A percentile compares a stretch with the other conserved stretches of the same genome.
Conservation (phyloP, 2,329 filamentous ascomycete species). For the Aspergillus nomiae region DNA sequence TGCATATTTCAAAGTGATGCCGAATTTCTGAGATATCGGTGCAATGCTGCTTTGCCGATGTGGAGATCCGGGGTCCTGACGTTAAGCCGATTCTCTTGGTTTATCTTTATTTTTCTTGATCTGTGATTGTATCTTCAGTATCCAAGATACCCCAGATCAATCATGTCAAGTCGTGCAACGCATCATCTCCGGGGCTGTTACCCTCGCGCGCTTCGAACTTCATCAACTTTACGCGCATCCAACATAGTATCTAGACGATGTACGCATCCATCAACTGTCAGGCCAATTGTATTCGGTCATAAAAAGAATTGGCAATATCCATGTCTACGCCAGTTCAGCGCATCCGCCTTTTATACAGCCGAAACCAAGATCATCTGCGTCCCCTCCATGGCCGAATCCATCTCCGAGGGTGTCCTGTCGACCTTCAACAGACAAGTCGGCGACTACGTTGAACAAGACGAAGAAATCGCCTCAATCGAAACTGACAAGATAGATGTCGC, state of each 20-base stretch:
- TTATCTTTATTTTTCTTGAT: neutral
- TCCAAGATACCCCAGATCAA: neutral
- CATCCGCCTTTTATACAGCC: neutral
- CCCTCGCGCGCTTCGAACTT: neutral
- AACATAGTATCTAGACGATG: neutral
- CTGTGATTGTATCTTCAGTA: neutral
- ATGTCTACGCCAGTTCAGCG: neutral
- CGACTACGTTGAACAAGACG: neutral
- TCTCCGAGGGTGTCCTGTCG: neutral
- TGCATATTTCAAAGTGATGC: neutral
- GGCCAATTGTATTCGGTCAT: neutral
- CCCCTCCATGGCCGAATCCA: slow-evolving; percentile 1
- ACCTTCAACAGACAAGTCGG: neutral
- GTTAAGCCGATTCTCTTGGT: neutral
- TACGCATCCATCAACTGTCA: neutral
- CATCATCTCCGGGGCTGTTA: neutral
- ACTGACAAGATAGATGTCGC: neutral
- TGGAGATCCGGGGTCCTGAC: neutral
- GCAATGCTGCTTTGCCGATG: neutral
- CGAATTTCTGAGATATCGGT: neutral
- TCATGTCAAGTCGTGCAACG: neutral
- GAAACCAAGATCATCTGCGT: neutral
- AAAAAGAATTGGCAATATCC: neutral
- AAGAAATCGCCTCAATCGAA: neutral
- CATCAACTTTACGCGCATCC: neutral